Percentiles rank a stretch among this genome's conserved stretches.
Evolutionary conservation across 768 basidiomycete genomes (phyloP).

Genomic region (Hygrophorus pudorinus): DNA sequence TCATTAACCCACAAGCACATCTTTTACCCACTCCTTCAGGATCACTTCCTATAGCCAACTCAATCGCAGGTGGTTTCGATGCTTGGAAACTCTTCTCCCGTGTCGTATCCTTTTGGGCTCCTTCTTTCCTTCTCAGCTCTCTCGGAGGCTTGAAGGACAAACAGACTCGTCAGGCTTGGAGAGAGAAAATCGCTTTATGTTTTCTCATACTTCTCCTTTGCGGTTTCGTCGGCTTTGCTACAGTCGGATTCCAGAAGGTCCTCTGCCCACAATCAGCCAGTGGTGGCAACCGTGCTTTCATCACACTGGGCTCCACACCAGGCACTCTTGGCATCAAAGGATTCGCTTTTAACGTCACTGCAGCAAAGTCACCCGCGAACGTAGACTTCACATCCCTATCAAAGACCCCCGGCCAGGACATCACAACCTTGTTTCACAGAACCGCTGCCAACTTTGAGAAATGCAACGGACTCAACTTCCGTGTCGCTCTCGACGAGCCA

Average conservation of each 20-base stretch:
- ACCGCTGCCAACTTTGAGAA: conserved; percentile 49
- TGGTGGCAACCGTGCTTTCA: conserved; percentile 29
- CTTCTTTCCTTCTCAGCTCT: conserved; percentile 60
- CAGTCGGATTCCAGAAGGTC: conserved; percentile 88
- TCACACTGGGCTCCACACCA: conserved; percentile 42
- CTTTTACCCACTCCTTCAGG: conserved; percentile 27
- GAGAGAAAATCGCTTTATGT: conserved; percentile 93
- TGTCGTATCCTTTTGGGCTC: conserved; percentile 86
- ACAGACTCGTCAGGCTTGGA: conserved; percentile 81
- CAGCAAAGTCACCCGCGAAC: conserved; percentile 34
- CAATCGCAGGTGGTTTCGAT: conserved; percentile 20
- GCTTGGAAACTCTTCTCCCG: conserved; percentile 79
- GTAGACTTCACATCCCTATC: conserved; percentile 53
- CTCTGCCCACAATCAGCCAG: conserved; percentile 64
- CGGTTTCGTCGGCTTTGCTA: conserved; percentile 76
- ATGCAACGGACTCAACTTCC: conserved; percentile 55
- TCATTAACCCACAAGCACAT: conserved; percentile 73
- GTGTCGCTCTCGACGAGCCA: conserved; percentile 64
- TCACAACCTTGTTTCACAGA: conserved; percentile 79
- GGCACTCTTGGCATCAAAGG: conserved; percentile 75
- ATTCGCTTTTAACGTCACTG: conserved; percentile 61
- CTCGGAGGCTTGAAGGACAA: conserved; percentile 77
- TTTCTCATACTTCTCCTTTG: conserved; percentile 77
- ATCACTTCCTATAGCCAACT: conserved; percentile 16
- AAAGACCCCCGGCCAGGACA: conserved; percentile 69